Percentiles rank a stretch among this genome's conserved stretches.
These are phyloP conservation scores for Metschnikowia rubicola DNA, from an alignment of 805 yeast genomes.

Conservation along the genomic window DNA sequence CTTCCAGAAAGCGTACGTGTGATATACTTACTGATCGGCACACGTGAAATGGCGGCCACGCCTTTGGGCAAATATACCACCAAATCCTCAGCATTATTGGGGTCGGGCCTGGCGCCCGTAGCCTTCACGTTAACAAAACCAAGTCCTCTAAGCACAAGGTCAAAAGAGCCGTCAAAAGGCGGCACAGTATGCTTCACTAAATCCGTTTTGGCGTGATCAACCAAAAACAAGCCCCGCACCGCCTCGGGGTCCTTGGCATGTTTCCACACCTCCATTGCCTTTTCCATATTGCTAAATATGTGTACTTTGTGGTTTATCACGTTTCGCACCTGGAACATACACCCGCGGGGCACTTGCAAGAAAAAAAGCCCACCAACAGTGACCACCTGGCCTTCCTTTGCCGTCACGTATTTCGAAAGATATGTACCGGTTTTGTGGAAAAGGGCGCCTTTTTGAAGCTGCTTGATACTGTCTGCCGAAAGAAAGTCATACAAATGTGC, in stretches of 20 bases:
- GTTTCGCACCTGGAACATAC: conserved; percentile 47
- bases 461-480: conserved; percentile 22
- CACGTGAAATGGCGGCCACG: conserved; percentile 50
- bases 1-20: conserved; percentile 34
- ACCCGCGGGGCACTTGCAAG: conserved; percentile 48
- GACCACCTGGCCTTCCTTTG: conserved; percentile 44
- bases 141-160: conserved; percentile 59
- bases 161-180: conserved; percentile 67
- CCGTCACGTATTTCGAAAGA: conserved; percentile 31
- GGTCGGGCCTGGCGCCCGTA: conserved; percentile 41
- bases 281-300: conserved; percentile 28
- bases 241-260: conserved; percentile 26
- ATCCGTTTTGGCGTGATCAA: conserved; percentile 4
- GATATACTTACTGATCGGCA: conserved; percentile 44
- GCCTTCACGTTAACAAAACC: conserved; percentile 63
- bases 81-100: conserved; percentile 24
- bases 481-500: conserved; percentile 30
- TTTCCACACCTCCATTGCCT: conserved; percentile 23
- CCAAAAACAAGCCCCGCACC: conserved; percentile 19
- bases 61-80: conserved; percentile 54
- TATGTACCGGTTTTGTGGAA: conserved; percentile 29
- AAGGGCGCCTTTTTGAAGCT: conserved; percentile 27
- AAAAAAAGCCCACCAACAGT: conserved; percentile 63
- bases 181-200: conserved; percentile 49
- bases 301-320: conserved; percentile 42